phyloP scores from a whole-genome alignment of 768 basidiomycete genomes.

The Podaxis mareebaensis region DNA sequence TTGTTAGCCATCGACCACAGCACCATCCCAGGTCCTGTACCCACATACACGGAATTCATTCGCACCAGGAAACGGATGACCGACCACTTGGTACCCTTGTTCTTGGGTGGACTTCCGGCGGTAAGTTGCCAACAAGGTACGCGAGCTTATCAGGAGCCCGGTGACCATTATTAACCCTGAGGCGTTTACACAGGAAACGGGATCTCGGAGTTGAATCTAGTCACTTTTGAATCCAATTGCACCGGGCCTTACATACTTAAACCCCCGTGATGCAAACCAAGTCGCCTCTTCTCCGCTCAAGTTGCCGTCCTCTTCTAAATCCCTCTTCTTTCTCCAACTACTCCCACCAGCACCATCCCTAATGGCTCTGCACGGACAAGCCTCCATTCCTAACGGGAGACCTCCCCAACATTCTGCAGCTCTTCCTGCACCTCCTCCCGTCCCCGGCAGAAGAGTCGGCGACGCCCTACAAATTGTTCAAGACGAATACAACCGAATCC shows the following conservation, averaged over 20 bases:
- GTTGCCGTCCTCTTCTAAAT: neutral
- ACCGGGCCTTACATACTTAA: constrained; percentile 11
- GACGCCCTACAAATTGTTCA: constrained; percentile 6
- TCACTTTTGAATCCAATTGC: neutral
- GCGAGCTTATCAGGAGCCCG: constrained; percentile 8
- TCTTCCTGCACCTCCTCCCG: neutral
- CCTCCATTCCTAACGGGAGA: neutral
- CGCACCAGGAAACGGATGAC: neutral
- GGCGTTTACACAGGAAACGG: neutral
- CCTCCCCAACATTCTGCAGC: neutral
- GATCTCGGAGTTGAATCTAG: constrained; percentile 5
- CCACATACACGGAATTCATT: neutral
- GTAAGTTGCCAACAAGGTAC: constrained; percentile 10
- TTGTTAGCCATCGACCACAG: neutral
- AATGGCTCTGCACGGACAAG: neutral
- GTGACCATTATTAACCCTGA: constrained; percentile 5
- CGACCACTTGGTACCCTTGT: neutral
- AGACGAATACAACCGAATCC: constrained; percentile 8
- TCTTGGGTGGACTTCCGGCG: neutral
- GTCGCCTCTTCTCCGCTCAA: constrained; percentile 1
- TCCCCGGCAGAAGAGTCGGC: neutral
- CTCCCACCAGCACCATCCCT: neutral
- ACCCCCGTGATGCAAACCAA: constrained; percentile 6
- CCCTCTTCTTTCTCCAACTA: neutral
- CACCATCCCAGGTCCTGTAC: neutral